Evolutionary conservation across 2,329 filamentous ascomycete genomes (phyloP), one percentile per base, ranked within the genome.

Genomic region (Teratosphaeria epicoccoides): DNA sequence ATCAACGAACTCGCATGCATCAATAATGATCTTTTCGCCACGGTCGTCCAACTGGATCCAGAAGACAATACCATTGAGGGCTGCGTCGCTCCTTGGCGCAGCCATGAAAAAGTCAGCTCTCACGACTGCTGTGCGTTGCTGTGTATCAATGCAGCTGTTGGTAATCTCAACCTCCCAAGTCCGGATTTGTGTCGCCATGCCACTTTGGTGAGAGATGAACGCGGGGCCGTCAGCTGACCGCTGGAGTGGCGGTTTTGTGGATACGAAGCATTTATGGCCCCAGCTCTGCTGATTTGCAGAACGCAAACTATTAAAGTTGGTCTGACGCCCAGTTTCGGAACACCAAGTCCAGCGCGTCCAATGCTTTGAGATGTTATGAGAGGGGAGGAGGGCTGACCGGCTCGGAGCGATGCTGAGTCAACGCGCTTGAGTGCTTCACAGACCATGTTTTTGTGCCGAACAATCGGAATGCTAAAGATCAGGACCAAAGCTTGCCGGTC

Each of bases 21-120:
- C 61, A 23, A 33, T 29, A 1, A 68, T 55, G 1, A 68, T 56
- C 53, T 56, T 64, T 50, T 54, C 49, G 24, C 58, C 57, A 26
- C 22, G 48, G 24, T 57, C 59, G 51, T 58, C 55, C 53, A 70
- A 56, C n/a, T 55, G 59, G 51, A 68, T 49, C 52, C 61, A 57
- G 60, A 66, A 68, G 12, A 68, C 7, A 14, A 70, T 49, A 50
- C 69, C 67, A 52, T 68, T 67, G 46, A 63, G 40, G 25, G 62
- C 61, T 20, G 24, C 20, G 24, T 59, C 53, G 11, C 49, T 52
- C 10, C 56, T 61, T 25, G 56, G 55, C 1, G 56, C 57, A 24
- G 26, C 46, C 63, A 69, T 68, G 12, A 46, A 54, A 51, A 64
- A 67, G 6, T 59, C 56, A 6, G 52, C 58, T 14, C 62, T 49